These are phyloP conservation scores for Xylaria telfairii DNA, from an alignment of 495 filamentous ascomycete species.

Conservation along the genomic window DNA sequence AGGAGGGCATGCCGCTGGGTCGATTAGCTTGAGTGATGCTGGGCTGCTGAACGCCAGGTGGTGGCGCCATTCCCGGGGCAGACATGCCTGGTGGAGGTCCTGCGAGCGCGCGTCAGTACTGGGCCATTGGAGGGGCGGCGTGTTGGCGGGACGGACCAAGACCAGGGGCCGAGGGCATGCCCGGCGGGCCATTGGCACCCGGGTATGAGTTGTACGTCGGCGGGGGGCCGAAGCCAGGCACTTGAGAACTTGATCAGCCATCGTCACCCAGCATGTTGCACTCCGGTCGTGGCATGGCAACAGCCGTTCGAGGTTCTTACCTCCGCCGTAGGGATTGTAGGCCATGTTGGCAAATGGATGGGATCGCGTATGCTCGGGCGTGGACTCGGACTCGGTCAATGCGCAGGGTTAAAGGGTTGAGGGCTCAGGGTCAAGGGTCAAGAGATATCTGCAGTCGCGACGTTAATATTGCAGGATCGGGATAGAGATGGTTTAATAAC, in stretches of 20 bases:
- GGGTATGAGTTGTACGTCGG: slow-evolving; percentile 77
- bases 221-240: slow-evolving; percentile 69
- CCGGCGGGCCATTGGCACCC: slow-evolving; percentile 64
- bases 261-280: background rate
- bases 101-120: slow-evolving; percentile 36
- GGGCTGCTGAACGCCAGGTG: slow-evolving; percentile 80
- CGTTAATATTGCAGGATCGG: background rate
- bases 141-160: slow-evolving; percentile 68
- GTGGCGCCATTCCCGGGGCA: slow-evolving; percentile 78
- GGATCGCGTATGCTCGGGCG: slow-evolving; percentile 2
- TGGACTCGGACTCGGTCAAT: background rate
- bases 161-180: slow-evolving; percentile 79
- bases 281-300: background rate
- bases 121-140: background rate
- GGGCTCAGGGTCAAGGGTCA: background rate
- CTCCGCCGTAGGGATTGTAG: slow-evolving; percentile 78
- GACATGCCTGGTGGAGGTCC: slow-evolving; percentile 75
- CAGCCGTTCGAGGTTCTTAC: slow-evolving; percentile 49
- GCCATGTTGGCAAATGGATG: slow-evolving; percentile 51
- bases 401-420: background rate
- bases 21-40: slow-evolving; percentile 71
- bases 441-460: background rate
- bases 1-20: slow-evolving; percentile 77
- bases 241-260: slow-evolving; percentile 35
- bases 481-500: background rate